Evolutionary conservation across 2,329 filamentous ascomycete species (phyloP).

Genomic region (Claviceps lovelessii): DNA sequence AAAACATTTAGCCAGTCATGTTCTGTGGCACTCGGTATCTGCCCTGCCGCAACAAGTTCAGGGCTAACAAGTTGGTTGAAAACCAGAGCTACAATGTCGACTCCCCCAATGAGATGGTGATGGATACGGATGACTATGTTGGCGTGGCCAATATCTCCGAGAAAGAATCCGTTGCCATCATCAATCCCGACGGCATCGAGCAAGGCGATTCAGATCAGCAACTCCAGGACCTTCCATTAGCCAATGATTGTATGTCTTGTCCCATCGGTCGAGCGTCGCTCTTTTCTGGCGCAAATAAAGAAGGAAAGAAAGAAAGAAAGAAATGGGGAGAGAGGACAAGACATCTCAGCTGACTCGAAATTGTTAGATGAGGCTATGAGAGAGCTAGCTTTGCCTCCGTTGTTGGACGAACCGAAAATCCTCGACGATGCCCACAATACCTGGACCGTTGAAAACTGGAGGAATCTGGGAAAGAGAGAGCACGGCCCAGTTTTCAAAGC

Average conservation of each 20-base stretch:
- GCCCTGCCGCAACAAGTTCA: slow-evolving; percentile 7
- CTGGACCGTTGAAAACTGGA: slow-evolving; percentile 83
- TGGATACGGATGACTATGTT: slow-evolving; percentile 41
- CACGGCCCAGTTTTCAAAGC: slow-evolving; percentile 82
- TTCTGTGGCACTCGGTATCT: slow-evolving; percentile 10
- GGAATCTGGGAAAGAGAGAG: slow-evolving; percentile 59
- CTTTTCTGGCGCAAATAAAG: neutral
- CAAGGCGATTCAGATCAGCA: slow-evolving; percentile 28
- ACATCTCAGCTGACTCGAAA: neutral
- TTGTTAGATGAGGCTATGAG: slow-evolving; percentile 67
- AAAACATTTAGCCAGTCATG: slow-evolving; percentile 9
- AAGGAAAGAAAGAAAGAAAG: neutral
- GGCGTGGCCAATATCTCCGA: slow-evolving; percentile 34
- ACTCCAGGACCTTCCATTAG: slow-evolving; percentile 33
- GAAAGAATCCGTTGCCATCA: slow-evolving; percentile 38
- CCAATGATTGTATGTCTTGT: slow-evolving; percentile 36
- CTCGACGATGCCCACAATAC: slow-evolving; percentile 63
- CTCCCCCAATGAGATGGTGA: slow-evolving; percentile 42
- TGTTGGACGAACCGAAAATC: slow-evolving; percentile 62
- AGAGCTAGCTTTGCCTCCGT: slow-evolving; percentile 58
- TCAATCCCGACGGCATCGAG: slow-evolving; percentile 37
- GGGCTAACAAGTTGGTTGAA: slow-evolving; percentile 13
- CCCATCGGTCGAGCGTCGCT: slow-evolving; percentile 1
- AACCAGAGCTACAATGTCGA: slow-evolving; percentile 38
- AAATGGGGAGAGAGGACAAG: too few relatives aligned